Percentiles rank a stretch among this genome's conserved stretches.
phyloP scores from a whole-genome alignment of 495 filamentous ascomycete genomes.

The Halenospora varia region DNA sequence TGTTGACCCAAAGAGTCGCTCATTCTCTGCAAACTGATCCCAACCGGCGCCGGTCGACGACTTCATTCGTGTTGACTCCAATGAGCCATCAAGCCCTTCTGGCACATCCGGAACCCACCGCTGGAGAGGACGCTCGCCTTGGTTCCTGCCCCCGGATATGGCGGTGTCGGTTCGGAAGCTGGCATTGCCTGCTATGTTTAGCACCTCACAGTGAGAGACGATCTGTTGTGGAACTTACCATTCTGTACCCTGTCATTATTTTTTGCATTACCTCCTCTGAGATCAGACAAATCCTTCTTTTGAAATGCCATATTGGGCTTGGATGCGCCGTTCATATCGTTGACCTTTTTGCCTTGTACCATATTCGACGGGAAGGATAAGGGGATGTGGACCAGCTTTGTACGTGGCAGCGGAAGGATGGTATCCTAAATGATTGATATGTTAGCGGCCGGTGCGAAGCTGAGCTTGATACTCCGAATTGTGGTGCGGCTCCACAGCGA shows the following conservation, averaged over 20 bases:
- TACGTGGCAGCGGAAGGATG: not conserved
- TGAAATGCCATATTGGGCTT: slow-evolving; percentile 68
- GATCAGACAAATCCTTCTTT: slow-evolving; percentile 67
- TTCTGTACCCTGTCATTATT: slow-evolving; percentile 58
- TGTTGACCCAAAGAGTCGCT: slow-evolving; percentile 79
- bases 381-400: slow-evolving; percentile 1
- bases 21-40: slow-evolving; percentile 94
- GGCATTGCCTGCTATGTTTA: slow-evolving; percentile 16
- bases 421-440: not conserved
- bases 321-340: slow-evolving; percentile 35
- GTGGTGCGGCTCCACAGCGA: too few species aligned
- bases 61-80: slow-evolving; percentile 49
- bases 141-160: slow-evolving; percentile 69
- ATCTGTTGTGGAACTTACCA: slow-evolving; percentile 47
- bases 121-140: slow-evolving; percentile 73
- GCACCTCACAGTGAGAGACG: not conserved
- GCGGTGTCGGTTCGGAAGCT: slow-evolving; percentile 77
- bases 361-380: slow-evolving; percentile 31
- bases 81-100: slow-evolving; percentile 59
- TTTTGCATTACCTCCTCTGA: slow-evolving; percentile 43
- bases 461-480: too few species aligned
- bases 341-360: slow-evolving; percentile 24
- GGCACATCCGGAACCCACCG: slow-evolving; percentile 73
- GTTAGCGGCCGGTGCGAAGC: not conserved
- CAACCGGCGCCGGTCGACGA: slow-evolving; percentile 47